Conservation (phyloP, 2,329 filamentous ascomycete species). For the Hypoxylon sp. region DNA sequence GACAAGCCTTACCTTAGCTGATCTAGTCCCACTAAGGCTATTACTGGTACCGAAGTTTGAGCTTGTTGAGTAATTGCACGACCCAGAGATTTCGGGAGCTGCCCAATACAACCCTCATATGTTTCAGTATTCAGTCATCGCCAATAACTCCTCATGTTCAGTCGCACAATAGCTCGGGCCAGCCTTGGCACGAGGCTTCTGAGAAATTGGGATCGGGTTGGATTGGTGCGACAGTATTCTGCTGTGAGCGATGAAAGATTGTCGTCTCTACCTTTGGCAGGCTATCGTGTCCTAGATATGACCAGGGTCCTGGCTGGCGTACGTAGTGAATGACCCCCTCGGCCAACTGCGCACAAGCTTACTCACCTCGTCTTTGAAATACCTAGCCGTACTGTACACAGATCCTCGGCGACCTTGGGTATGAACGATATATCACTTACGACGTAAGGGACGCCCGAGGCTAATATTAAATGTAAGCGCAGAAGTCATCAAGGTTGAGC, state of each 20-base stretch:
- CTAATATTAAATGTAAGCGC: constrained; percentile 69
- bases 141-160: constrained; percentile 42
- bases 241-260: constrained; percentile 49
- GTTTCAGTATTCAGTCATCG: constrained; percentile 15
- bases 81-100: constrained; percentile 11
- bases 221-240: constrained; percentile 47
- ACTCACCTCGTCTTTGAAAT: constrained; percentile 41
- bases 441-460: constrained; percentile 24
- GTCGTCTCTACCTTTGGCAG: constrained; percentile 76
- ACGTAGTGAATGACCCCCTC: constrained; percentile 58
- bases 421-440: constrained; percentile 56
- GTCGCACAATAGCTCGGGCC: constrained; percentile 36
- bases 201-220: constrained; percentile 27
- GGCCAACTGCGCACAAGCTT: constrained; percentile 21
- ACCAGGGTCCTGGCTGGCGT: constrained; percentile 95
- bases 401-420: constrained; percentile 96
- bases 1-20: neutral
- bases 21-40: neutral
- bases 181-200: constrained; percentile 26
- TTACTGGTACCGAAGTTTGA: neutral
- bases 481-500: constrained; percentile 97
- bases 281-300: constrained; percentile 94
- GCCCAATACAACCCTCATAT: constrained; percentile 10
- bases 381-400: constrained; percentile 94
- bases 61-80: constrained; percentile 14